phyloP scores from a whole-genome alignment of 805 yeast species.

The Ogataea naganishii region DNA sequence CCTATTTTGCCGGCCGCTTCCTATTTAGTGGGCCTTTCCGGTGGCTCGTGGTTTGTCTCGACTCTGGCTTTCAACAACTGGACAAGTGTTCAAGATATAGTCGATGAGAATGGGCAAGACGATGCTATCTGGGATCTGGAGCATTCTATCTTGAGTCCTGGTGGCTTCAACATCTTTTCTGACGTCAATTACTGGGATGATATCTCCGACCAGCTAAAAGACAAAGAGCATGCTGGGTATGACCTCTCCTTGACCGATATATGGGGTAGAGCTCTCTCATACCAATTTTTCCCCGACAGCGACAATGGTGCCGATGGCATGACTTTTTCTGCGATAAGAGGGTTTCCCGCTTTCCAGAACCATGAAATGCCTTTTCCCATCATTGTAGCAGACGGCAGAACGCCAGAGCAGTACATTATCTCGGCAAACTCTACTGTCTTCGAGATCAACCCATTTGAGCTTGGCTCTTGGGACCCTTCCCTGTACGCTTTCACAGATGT shows the following conservation, averaged over 20 bases:
- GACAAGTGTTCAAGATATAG: constrained; percentile 58
- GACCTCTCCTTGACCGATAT: constrained; percentile 61
- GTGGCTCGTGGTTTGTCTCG: constrained; percentile 79
- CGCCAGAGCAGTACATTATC: constrained; percentile 50
- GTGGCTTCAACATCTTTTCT: constrained; percentile 48
- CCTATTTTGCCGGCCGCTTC: constrained; percentile 71
- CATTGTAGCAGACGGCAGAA: constrained; percentile 54
- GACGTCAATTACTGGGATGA: constrained; percentile 46
- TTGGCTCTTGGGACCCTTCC: constrained; percentile 87
- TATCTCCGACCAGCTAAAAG: constrained; percentile 42
- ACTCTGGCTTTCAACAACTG: constrained; percentile 63
- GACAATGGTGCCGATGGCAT: constrained; percentile 60
- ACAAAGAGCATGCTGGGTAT: constrained; percentile 56
- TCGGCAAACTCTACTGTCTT: constrained; percentile 61
- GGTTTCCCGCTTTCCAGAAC: constrained; percentile 48
- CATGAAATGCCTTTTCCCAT: constrained; percentile 70
- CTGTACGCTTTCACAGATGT: constrained; percentile 56
- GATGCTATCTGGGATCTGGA: constrained; percentile 61
- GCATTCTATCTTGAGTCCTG: constrained; percentile 51
- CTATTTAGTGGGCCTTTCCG: constrained; percentile 71
- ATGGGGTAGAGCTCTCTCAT: constrained; percentile 72
- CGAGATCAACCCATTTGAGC: constrained; percentile 56
- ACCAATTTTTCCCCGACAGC: constrained; percentile 60
- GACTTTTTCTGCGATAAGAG: constrained; percentile 49
- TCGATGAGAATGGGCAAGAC: constrained; percentile 28